phyloP scores from a whole-genome alignment of 805 yeast species.

The Starmerella floris region DNA sequence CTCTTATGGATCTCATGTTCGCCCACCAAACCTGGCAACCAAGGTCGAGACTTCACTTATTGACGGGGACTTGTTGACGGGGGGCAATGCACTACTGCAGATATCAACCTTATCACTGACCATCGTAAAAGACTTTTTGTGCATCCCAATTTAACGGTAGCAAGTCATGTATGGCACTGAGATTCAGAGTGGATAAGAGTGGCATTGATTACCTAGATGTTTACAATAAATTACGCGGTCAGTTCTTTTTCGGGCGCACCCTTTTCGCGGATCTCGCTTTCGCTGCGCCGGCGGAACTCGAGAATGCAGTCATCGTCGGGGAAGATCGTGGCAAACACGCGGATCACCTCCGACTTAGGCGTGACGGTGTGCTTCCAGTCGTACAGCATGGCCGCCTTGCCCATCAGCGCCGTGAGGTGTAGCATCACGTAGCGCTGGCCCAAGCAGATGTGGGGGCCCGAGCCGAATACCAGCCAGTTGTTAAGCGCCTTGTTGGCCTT shows the following conservation, averaged over 20 bases:
- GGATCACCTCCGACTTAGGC: conserved; percentile 74
- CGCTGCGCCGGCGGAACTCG: conserved; percentile 36
- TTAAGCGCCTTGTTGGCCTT: conserved; percentile 62
- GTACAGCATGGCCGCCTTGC: conserved; percentile 71
- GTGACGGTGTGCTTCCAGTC: conserved; percentile 78
- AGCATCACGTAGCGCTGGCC: conserved; percentile 90
- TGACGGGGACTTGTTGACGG: no score
- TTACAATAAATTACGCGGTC: neutral
- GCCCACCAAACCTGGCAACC: no score
- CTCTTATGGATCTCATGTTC: no score
- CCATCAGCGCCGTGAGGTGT: conserved; percentile 78
- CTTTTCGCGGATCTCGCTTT: conserved; percentile 15
- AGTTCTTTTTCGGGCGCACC: no score
- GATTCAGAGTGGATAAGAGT: no score
- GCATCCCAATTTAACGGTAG: no score
- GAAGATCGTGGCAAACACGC: conserved; percentile 95
- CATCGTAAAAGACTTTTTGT: no score
- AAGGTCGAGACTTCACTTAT: no score
- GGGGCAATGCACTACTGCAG: no score
- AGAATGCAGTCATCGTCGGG: conserved; percentile 89
- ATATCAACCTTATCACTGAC: no score
- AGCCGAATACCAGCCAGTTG: conserved; percentile 94
- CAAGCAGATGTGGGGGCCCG: conserved; percentile 92
- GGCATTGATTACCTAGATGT: no score
- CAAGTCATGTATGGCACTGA: no score